phyloP scores from a whole-genome alignment of 495 filamentous ascomycete species.

The Friedmanniomyces endolithicus region DNA sequence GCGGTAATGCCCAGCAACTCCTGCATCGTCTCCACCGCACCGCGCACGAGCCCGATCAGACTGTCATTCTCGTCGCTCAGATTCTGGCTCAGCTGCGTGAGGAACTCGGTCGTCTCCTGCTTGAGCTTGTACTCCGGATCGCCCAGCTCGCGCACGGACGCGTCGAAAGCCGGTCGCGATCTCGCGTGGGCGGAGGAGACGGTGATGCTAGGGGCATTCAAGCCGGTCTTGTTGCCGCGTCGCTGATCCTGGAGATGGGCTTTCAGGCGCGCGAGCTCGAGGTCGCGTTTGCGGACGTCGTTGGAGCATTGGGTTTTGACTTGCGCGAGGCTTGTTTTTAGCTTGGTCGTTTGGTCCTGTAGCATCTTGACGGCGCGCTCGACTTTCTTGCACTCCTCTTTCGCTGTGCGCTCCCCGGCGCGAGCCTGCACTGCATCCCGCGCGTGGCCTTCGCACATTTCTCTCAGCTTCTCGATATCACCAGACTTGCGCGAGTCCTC shows the following conservation, averaged over 20 bases:
- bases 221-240: slow-evolving; percentile 33
- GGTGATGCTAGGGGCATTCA: slow-evolving; percentile 42
- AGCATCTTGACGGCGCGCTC: slow-evolving; percentile 57
- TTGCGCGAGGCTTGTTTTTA: slow-evolving; percentile 66
- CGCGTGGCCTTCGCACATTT: slow-evolving; percentile 57
- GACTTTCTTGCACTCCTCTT: slow-evolving; percentile 53
- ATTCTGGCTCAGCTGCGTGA: slow-evolving; percentile 75
- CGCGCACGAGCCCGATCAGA: slow-evolving; percentile 57
- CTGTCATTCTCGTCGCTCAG: slow-evolving; percentile 91
- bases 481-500: slow-evolving; percentile 31
- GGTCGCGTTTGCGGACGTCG: slow-evolving; percentile 81
- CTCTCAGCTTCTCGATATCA: slow-evolving; percentile 44
- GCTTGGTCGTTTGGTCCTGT: slow-evolving; percentile 65
- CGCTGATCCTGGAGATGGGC: slow-evolving; percentile 52
- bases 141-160: slow-evolving; percentile 38
- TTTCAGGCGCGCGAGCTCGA: slow-evolving; percentile 79
- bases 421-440: slow-evolving; percentile 64
- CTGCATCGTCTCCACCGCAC: slow-evolving; percentile 57
- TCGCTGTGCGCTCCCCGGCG: slow-evolving; percentile 56
- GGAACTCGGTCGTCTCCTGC: slow-evolving; percentile 81
- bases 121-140: slow-evolving; percentile 59
- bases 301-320: slow-evolving; percentile 79
- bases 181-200: slow-evolving; percentile 35
- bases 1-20: slow-evolving; percentile 64
- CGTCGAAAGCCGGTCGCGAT: slow-evolving; percentile 13